Evolutionary conservation across 352 stramenopile species (phyloP).

Genomic region (Globisporangium cystogenes): DNA sequence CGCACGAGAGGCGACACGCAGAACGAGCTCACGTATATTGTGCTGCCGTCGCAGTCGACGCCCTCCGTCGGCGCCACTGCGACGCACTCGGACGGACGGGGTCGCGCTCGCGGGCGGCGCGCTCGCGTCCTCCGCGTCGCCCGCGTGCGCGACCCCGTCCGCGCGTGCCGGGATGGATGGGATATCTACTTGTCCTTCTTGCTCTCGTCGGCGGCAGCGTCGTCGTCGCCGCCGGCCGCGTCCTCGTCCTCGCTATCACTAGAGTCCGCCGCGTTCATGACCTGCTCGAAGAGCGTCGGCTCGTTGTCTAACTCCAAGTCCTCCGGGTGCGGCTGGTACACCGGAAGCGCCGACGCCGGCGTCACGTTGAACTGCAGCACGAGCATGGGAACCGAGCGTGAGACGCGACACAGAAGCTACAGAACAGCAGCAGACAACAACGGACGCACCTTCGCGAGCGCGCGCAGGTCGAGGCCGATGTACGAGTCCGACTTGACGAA

Average conservation of each 20-base stretch:
- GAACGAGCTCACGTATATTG: neutral
- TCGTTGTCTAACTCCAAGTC: constrained; percentile 99
- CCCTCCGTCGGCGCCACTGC: neutral
- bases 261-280: constrained; percentile 83
- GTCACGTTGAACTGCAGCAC: constrained; percentile 93
- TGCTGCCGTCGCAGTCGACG: neutral
- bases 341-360: constrained; percentile 88
- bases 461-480: constrained; percentile 93
- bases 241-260: constrained; percentile 84
- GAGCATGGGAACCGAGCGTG: no score
- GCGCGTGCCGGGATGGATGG: neutral
- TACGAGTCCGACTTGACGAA: constrained; percentile 98
- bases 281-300: constrained; percentile 98
- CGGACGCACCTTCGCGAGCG: constrained; percentile 86
- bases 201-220: constrained; percentile 23
- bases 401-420: constrained; percentile 1
- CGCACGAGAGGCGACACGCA: no score
- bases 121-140: neutral
- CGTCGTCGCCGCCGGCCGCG: neutral
- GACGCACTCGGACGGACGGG: neutral
- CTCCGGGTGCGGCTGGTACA: constrained; percentile 97
- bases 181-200: constrained; percentile 67
- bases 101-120: no score
- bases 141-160: no score
- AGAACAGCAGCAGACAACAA: constrained; percentile 3